Evolutionary conservation across 2,329 filamentous ascomycete genomes (phyloP).

Genomic region (Calonectria pseudoreteaudii): DNA sequence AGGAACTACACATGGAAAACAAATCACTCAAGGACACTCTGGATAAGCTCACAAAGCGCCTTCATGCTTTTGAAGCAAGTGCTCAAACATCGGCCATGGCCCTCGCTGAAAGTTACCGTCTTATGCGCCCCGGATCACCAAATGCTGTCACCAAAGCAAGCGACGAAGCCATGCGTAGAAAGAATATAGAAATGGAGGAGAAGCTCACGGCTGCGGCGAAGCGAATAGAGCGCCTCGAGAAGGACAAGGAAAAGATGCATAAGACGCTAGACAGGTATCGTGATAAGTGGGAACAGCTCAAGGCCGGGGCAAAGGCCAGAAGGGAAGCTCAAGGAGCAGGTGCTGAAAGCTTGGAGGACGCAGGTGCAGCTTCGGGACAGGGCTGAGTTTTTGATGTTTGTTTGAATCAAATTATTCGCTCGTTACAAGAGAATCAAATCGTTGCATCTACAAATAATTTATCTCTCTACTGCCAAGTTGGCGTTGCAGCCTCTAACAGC

Average conservation of each 20-base stretch:
- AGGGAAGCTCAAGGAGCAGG: conserved; percentile 54
- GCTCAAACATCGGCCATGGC: conserved; percentile 89
- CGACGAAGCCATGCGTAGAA: conserved; percentile 56
- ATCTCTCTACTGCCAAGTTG: background rate
- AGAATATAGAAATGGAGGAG: conserved; percentile 75
- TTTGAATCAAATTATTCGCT: background rate
- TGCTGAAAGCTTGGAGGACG: conserved; percentile 51
- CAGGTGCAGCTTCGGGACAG: conserved; percentile 33
- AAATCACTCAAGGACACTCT: conserved; percentile 85
- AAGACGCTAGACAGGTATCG: conserved; percentile 69
- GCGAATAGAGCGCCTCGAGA: conserved; percentile 76
- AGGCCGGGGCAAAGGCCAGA: conserved; percentile 70
- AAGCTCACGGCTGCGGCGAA: conserved; percentile 68
- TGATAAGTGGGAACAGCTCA: conserved; percentile 71
- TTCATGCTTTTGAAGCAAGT: conserved; percentile 94
- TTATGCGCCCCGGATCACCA: conserved; percentile 70
- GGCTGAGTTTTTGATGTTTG: background rate
- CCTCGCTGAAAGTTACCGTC: conserved; percentile 83
- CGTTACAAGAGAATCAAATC: background rate
- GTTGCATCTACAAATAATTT: background rate
- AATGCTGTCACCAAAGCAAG: conserved; percentile 43
- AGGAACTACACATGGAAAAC: conserved; percentile 92
- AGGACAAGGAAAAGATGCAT: conserved; percentile 66
- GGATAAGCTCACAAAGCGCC: conserved; percentile 85
- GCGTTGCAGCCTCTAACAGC: background rate